These are phyloP conservation scores for Ramalina intermedia DNA, from an alignment of 495 filamentous ascomycete species.

Conservation along the genomic window DNA sequence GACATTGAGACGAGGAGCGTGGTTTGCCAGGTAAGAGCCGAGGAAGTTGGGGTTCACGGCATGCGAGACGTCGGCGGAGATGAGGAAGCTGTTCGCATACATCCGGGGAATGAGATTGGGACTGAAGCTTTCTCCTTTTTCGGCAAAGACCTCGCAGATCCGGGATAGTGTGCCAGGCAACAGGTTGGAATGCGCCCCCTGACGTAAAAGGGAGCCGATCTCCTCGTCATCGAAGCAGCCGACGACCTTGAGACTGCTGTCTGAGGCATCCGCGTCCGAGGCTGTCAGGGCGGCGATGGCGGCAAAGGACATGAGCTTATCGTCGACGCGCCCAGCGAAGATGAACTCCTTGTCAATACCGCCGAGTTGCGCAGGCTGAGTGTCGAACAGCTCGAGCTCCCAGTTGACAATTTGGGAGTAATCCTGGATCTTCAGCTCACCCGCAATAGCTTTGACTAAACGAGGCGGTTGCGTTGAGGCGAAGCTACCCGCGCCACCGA, in stretches of 20 bases:
- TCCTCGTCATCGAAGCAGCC: conserved; percentile 94
- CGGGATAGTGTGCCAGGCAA: conserved; percentile 66
- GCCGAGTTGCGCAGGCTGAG: conserved; percentile 68
- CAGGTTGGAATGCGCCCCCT: conserved; percentile 83
- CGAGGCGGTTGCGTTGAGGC: conserved; percentile 65
- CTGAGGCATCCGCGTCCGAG: conserved; percentile 25
- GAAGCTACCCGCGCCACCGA: conserved; percentile 45
- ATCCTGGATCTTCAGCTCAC: conserved; percentile 54
- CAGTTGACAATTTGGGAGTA: conserved; percentile 55
- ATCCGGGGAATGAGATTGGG: conserved; percentile 65
- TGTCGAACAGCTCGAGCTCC: conserved; percentile 96
- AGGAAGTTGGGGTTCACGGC: conserved; percentile 92
- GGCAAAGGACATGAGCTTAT: conserved; percentile 90
- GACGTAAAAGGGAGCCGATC: conserved; percentile 77
- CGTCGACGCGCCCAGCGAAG: conserved; percentile 88
- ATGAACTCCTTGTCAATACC: conserved; percentile 90
- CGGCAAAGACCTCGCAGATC: conserved; percentile 54
- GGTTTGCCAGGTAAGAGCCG: conserved; percentile 63
- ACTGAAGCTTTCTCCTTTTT: conserved; percentile 27
- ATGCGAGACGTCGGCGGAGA: conserved; percentile 88
- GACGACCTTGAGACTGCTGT: conserved; percentile 63
- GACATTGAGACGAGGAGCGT: conserved; percentile 78
- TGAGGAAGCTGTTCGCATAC: conserved; percentile 82
- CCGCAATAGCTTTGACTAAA: conserved; percentile 69
- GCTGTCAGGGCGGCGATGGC: conserved; percentile 75